Evolutionary conservation across 1,284 basidiomycete genomes (phyloP), one percentile per base, ranked within the genome.

Genomic region (Singerocomus rubriflavus): DNA sequence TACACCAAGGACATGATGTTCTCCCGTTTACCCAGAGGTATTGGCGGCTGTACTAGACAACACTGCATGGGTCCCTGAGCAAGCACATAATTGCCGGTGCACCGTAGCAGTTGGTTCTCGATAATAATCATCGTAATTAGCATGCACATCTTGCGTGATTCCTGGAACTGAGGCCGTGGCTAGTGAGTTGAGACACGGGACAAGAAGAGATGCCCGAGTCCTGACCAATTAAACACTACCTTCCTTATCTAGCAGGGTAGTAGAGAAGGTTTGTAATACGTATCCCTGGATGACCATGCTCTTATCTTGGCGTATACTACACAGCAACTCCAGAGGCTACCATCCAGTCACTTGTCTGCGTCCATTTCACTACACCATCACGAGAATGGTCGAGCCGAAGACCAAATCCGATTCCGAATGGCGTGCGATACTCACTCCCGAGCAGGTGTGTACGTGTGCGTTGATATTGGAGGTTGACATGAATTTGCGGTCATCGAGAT

Each of bases 341-440:
- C 38, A 9, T 26, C 14, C 21, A 11, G 17, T 33, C 16, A 10
- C 6, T 11, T 39, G 2, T 37, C 39, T 39, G 13, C 55, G 48
- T 44, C 45, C 31, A 7, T 47, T 61, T 38, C 30, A 52, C 44
- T 36, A 34, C 39, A 44, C 47, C 10, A 25, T 39, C 7, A 6
- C 44, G 1, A 56, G 34, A 46, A 67, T 67, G 65, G 34, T 11
- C 14, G 61, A 63, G 6, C 41, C 65, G 40, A 53, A 53, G 53
- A 40, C 50, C 30, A 94, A 92, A 75, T 75, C 80, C 27, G 90
- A 94, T 6, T 66, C 74, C n/a, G 92, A 96, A 67, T 97, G 93
- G 93, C 79, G 81, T 57, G 90, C 92, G 3, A 69, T 92, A 52
- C 79, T 97, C 44, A 82, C 80, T 34, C 84, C 84, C 0, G 84